Conservation (phyloP, 805 yeast species). For the Starmerella etchellsii region DNA sequence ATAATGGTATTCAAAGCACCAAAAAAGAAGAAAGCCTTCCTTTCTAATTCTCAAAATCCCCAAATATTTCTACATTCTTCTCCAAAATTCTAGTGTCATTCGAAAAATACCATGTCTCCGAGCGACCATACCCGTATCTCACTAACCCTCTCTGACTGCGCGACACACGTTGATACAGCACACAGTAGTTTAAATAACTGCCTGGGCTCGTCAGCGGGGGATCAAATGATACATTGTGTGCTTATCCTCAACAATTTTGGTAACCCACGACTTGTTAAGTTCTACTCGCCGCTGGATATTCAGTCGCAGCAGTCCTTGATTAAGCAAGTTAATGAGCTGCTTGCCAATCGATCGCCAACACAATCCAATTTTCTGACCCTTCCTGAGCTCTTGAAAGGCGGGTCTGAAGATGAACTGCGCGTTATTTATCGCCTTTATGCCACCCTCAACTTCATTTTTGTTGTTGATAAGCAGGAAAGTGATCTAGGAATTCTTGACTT, state of each 20-base stretch:
- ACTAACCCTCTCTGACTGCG: no score
- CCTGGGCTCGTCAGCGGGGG: no score
- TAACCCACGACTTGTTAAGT: constrained; percentile 75
- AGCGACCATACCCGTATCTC: no score
- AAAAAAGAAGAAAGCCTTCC: no score
- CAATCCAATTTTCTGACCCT: constrained; percentile 87
- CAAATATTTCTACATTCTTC: no score
- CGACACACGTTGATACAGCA: no score
- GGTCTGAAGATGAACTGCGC: constrained; percentile 46
- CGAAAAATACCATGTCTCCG: no score
- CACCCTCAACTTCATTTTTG: constrained; percentile 86
- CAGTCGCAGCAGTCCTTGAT: constrained; percentile 68
- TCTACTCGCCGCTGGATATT: constrained; percentile 82
- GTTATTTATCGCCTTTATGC: constrained; percentile 93
- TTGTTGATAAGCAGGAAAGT: constrained; percentile 91
- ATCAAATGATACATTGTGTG: constrained; percentile 88
- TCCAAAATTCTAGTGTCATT: no score
- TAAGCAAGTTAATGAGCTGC: constrained; percentile 68
- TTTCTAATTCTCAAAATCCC: no score
- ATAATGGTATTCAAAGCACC: no score
- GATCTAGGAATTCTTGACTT: constrained; percentile 87
- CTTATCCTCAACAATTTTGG: constrained; percentile 81
- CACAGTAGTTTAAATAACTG: no score
- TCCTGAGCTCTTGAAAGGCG: constrained; percentile 54
- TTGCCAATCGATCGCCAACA: constrained; percentile 53